Conservation (phyloP, 2,329 filamentous ascomycete species). For the Chaetoscypha palmicola region DNA sequence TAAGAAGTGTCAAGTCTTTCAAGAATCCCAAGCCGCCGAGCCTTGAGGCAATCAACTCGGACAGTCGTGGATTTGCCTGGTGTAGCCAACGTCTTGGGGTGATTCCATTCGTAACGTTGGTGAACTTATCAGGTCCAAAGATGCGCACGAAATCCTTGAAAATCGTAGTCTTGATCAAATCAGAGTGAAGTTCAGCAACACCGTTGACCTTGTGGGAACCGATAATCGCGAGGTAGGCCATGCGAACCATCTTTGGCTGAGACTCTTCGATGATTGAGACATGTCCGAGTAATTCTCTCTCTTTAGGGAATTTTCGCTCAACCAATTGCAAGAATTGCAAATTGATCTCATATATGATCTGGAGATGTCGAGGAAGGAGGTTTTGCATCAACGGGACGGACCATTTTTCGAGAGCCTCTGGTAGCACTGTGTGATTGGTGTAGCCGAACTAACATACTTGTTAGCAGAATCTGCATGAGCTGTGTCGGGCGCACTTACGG, state of each 20-base stretch:
- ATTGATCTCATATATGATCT: constrained; percentile 99
- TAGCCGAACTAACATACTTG: constrained; percentile 67
- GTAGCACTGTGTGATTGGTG: constrained; percentile 96
- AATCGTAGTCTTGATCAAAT: constrained; percentile 97
- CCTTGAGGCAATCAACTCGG: constrained; percentile 87
- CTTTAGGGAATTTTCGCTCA: constrained; percentile 83
- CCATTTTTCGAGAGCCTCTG: constrained; percentile 98
- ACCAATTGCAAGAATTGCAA: constrained; percentile 85
- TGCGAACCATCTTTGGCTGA: constrained; percentile 94
- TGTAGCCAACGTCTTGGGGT: constrained; percentile 94
- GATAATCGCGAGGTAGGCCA: constrained; percentile 92
- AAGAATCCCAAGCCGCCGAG: constrained; percentile 76
- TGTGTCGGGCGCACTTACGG: constrained; percentile 39
- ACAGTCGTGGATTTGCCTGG: constrained; percentile 90
- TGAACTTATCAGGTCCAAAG: constrained; percentile 95
- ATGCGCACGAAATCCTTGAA: constrained; percentile 98
- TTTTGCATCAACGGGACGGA: constrained; percentile 88
- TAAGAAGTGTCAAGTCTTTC: constrained; percentile 80
- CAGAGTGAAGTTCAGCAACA: constrained; percentile 94
- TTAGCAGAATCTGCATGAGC: constrained; percentile 7
- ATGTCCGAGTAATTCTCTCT: constrained; percentile 73
- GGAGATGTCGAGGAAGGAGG: constrained; percentile 84
- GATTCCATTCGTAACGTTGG: constrained; percentile 97
- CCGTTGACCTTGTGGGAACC: constrained; percentile 99
- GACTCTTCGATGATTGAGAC: constrained; percentile 99